These are phyloP conservation scores for Lasiosphaeria miniovina DNA, from an alignment of 495 filamentous ascomycete species.

Conservation along the genomic window DNA sequence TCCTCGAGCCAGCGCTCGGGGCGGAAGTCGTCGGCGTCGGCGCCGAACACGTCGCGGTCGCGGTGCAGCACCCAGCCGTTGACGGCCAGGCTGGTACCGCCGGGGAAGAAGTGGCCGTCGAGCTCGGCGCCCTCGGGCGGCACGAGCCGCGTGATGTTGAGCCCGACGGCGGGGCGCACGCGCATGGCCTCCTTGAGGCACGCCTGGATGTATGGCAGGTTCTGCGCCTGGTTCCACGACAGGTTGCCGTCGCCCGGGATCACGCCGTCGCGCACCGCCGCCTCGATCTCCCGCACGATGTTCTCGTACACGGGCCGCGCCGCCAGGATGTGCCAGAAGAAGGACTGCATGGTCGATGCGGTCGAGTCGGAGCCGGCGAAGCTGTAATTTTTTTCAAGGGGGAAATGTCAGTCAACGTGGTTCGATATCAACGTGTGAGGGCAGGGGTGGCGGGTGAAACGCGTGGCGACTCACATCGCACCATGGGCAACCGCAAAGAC, in stretches of 20 bases:
- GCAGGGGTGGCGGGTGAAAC: background rate
- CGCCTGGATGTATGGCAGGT: conserved; percentile 58
- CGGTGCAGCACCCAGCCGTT: conserved; percentile 56
- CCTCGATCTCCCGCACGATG: conserved; percentile 46
- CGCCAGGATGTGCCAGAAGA: conserved; percentile 52
- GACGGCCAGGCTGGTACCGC: conserved; percentile 47
- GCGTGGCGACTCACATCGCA: conserved; percentile 42
- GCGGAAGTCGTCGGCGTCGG: conserved; percentile 58
- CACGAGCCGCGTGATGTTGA: conserved; percentile 52
- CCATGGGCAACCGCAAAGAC: conserved; percentile 55
- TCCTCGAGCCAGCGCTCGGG: conserved; percentile 66
- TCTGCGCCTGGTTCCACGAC: conserved; percentile 44
- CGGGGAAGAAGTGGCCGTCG: conserved; percentile 52
- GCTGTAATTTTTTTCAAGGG: conserved; percentile 20
- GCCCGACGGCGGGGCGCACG: conserved; percentile 58
- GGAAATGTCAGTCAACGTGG: conserved; percentile 4
- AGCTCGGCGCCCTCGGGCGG: conserved; percentile 53
- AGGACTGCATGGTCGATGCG: conserved; percentile 55
- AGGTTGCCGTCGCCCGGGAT: conserved; percentile 44
- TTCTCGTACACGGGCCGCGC: conserved; percentile 39
- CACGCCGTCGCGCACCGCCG: conserved; percentile 34
- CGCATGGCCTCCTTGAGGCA: conserved; percentile 67
- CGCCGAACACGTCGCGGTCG: conserved; percentile 55
- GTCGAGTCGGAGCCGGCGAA: conserved; percentile 65
- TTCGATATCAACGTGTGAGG: background rate